Evolutionary conservation across 2,329 filamentous ascomycete genomes (phyloP).

Genomic region (Beauveria sp.): DNA sequence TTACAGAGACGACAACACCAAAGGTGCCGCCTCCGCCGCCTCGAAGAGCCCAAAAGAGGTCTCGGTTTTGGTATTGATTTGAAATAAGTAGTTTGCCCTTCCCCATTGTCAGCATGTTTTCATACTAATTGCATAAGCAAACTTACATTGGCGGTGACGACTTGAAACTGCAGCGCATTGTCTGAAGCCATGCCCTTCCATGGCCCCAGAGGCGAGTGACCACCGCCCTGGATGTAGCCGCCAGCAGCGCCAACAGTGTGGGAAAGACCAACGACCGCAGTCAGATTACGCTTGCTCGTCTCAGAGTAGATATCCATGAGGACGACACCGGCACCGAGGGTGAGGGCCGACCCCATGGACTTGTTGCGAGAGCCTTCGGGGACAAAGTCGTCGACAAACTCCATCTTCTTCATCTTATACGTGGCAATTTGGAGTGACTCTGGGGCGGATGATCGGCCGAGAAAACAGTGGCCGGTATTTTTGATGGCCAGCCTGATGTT

Average conservation of each 20-base stretch:
- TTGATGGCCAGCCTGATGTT: slow-evolving; percentile 26
- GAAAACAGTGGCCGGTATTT: slow-evolving; percentile 29
- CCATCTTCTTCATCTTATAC: slow-evolving; percentile 22
- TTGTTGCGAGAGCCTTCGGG: background rate
- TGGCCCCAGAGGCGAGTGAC: slow-evolving; percentile 22
- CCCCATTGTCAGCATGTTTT: background rate
- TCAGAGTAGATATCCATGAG: slow-evolving; percentile 19
- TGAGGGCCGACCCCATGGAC: slow-evolving; percentile 19
- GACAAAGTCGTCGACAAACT: slow-evolving; percentile 20
- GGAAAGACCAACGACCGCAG: slow-evolving; percentile 20
- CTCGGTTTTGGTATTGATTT: slow-evolving; percentile 28
- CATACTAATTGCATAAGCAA: background rate
- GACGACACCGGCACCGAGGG: slow-evolving; percentile 21
- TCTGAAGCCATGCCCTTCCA: slow-evolving; percentile 28
- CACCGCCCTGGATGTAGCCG: slow-evolving; percentile 26
- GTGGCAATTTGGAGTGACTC: slow-evolving; percentile 29
- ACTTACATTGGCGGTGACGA: slow-evolving; percentile 27
- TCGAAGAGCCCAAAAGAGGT: slow-evolving; percentile 38
- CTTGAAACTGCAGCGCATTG: slow-evolving; percentile 26
- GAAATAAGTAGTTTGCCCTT: slow-evolving; percentile 23
- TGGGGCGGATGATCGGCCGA: slow-evolving; percentile 24
- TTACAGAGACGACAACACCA: slow-evolving; percentile 34
- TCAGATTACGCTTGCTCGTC: slow-evolving; percentile 16
- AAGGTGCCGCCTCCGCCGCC: slow-evolving; percentile 38
- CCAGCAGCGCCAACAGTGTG: slow-evolving; percentile 23